A percentile compares a stretch with the other conserved stretches of the same genome.
These are phyloP conservation scores for Lactarius hatsudake DNA, from an alignment of 768 basidiomycete genomes.

Conservation along the genomic window DNA sequence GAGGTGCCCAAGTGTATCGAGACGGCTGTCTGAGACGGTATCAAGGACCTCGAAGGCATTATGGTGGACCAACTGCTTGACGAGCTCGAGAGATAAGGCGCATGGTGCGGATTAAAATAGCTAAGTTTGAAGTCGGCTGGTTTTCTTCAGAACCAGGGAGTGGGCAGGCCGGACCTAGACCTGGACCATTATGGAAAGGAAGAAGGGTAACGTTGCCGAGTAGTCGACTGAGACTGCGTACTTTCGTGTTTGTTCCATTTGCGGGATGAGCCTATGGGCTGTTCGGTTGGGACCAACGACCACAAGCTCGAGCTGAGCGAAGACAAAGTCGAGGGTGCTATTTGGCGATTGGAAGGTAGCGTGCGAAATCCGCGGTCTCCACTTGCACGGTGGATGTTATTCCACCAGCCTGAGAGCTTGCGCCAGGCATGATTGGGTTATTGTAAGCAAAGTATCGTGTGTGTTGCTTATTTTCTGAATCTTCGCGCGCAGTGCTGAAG, in stretches of 20 bases:
- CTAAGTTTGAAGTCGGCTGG: not conserved
- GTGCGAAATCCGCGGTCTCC: too few relatives aligned
- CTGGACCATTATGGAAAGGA: not conserved
- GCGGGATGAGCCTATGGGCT: not conserved
- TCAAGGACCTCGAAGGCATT: constrained; percentile 16
- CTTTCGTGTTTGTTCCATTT: not conserved
- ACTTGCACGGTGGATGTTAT: too few relatives aligned
- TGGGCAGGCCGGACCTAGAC: not conserved
- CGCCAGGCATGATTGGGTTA: too few relatives aligned
- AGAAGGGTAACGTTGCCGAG: not conserved
- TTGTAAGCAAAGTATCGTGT: too few relatives aligned
- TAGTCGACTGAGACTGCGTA: not conserved
- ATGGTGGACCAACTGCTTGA: not conserved
- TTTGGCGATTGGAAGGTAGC: too few relatives aligned
- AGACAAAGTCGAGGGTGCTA: too few relatives aligned
- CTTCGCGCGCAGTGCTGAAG: too few relatives aligned
- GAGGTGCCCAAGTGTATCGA: not conserved
- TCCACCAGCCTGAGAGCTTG: too few relatives aligned
- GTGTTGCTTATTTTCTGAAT: too few relatives aligned
- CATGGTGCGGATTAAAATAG: not conserved
- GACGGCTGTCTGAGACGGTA: constrained; percentile 6
- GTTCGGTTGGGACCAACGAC: not conserved
- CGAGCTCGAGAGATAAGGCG: not conserved
- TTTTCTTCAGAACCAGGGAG: not conserved
- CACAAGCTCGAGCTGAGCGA: not conserved